Conservation (phyloP, 768 basidiomycete species). For the Boletus edulis region DNA sequence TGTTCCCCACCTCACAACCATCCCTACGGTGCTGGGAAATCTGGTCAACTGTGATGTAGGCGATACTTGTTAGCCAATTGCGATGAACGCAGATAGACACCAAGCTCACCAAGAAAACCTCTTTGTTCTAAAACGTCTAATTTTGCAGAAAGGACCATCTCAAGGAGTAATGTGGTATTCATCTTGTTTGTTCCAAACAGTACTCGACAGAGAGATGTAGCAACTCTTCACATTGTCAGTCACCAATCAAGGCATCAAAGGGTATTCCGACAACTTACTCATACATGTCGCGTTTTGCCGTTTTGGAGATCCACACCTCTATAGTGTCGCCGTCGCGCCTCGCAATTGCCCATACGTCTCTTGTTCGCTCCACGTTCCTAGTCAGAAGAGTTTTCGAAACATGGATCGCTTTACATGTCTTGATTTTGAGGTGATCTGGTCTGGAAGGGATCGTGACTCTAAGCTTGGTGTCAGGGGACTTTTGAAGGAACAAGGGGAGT, state of each 20-base stretch:
- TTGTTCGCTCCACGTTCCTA: constrained; percentile 45
- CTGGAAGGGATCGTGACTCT: constrained; percentile 52
- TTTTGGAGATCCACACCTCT: constrained; percentile 67
- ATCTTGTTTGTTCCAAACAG: constrained; percentile 70
- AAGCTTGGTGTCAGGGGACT: constrained; percentile 62
- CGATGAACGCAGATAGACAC: neutral
- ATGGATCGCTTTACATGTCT: constrained; percentile 55
- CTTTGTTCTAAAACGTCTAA: constrained; percentile 69
- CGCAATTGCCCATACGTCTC: constrained; percentile 69
- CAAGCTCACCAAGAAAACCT: constrained; percentile 70
- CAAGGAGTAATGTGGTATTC: constrained; percentile 81
- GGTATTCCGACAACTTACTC: constrained; percentile 54
- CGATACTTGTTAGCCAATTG: neutral
- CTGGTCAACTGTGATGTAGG: constrained; percentile 60
- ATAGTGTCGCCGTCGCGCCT: constrained; percentile 47
- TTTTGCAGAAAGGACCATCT: constrained; percentile 88
- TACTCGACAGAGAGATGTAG: constrained; percentile 72
- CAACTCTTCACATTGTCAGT: constrained; percentile 46
- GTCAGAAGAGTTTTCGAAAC: constrained; percentile 57
- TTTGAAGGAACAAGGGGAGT: constrained; percentile 84
- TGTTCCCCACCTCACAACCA: neutral
- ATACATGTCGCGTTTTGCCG: constrained; percentile 76
- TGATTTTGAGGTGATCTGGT: constrained; percentile 61
- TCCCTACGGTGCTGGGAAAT: constrained; percentile 51
- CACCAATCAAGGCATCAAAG: neutral